A percentile compares a stretch with the other conserved stretches of the same genome.
phyloP scores from a whole-genome alignment of 257 asterid species.

The Solanum chilense region DNA sequence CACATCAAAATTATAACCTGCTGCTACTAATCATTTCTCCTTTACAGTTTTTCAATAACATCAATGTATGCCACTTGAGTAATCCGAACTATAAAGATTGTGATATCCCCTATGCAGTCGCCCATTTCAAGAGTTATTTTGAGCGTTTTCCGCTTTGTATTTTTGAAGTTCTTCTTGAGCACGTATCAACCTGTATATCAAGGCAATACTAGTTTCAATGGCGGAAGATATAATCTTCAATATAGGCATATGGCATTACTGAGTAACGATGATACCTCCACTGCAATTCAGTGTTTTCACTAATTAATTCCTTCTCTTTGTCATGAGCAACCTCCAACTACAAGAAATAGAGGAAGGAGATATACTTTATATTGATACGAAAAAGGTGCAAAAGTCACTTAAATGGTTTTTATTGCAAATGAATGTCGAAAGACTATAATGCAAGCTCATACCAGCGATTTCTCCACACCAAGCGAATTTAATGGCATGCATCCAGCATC shows the following conservation, averaged over 20 bases:
- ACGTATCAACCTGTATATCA: constrained; percentile 20
- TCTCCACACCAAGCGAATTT: constrained; percentile 32
- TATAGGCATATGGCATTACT: not conserved
- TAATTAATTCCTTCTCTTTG: constrained; percentile 63
- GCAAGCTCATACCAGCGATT: constrained; percentile 44
- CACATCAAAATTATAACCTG: not conserved
- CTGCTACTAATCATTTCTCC: not conserved
- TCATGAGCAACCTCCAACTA: constrained; percentile 81
- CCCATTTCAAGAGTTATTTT: constrained; percentile 16
- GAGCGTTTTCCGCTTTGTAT: constrained; percentile 38
- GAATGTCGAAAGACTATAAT: not conserved
- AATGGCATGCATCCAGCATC: constrained; percentile 28
- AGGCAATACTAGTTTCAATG: not conserved
- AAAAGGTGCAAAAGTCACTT: not conserved
- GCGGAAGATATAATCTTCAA: not conserved
- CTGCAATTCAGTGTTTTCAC: constrained; percentile 63
- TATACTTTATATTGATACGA: not conserved
- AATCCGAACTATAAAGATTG: not conserved
- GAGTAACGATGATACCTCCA: constrained; percentile 36
- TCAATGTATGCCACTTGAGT: not conserved
- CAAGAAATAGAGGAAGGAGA: not conserved
- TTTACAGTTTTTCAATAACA: not conserved
- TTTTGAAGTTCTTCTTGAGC: constrained; percentile 70
- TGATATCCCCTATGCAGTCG: not conserved
- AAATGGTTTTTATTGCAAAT: not conserved